These are phyloP conservation scores for Teunomyces stri DNA, from an alignment of 805 yeast species.

Conservation along the genomic window DNA sequence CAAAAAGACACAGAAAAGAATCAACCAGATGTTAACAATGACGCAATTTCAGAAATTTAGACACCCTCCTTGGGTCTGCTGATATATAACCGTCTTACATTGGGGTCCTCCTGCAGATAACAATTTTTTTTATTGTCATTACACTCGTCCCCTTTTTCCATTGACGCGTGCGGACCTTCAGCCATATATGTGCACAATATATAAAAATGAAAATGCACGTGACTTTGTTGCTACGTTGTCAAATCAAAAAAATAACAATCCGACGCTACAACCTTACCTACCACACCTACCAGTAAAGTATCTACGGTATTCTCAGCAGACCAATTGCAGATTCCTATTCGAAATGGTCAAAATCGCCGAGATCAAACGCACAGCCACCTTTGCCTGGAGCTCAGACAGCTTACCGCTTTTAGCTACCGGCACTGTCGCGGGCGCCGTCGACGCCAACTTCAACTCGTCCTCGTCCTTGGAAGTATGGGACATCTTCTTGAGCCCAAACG, in stretches of 20 bases:
- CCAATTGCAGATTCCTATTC: neutral
- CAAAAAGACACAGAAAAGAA: neutral
- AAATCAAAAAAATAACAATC: neutral
- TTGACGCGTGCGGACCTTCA: too few relatives aligned
- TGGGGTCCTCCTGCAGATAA: too few relatives aligned
- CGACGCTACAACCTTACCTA: neutral
- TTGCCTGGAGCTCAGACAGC: constrained; percentile 86
- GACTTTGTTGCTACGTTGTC: too few relatives aligned
- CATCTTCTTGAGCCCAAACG: constrained; percentile 40
- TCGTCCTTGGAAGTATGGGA: constrained; percentile 82
- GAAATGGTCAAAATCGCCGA: constrained; percentile 80
- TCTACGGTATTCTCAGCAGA: neutral
- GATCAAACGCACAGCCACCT: constrained; percentile 82
- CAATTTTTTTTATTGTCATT: too few relatives aligned
- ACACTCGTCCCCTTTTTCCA: too few relatives aligned
- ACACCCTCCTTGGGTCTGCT: too few relatives aligned
- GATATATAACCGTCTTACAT: too few relatives aligned
- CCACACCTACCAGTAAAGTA: neutral
- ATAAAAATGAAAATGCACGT: too few relatives aligned
- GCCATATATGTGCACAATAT: too few relatives aligned
- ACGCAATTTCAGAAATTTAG: too few relatives aligned
- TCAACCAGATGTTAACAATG: too few relatives aligned
- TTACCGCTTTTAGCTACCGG: constrained; percentile 85
- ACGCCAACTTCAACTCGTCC: constrained; percentile 76
- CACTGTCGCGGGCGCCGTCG: constrained; percentile 94